Evolutionary conservation across 2,329 filamentous ascomycete genomes (phyloP), one percentile per base, ranked within the genome.

Genomic region (Ophiostoma montium): DNA sequence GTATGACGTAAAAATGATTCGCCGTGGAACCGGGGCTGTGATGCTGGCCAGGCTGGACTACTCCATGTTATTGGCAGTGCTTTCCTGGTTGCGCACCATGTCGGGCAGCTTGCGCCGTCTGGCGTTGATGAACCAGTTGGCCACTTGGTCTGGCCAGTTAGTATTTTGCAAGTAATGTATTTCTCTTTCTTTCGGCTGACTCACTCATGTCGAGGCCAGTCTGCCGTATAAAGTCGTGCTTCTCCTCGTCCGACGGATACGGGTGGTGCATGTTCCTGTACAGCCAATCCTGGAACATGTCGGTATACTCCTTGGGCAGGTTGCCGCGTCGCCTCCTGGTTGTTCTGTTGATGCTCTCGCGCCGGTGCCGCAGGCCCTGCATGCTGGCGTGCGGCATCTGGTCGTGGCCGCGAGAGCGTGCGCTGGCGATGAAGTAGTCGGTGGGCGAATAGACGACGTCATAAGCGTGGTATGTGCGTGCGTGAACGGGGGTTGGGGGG

Each of bases 171-270:
- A 35, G 41, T 15, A 30, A 35, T 12, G 52, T 52, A 49, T 49
- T 16, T 33, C 46, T n/a, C n/a, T n/a, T n/a, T n/a, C n/a, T n/a
- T n/a, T n/a, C n/a, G n/a, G n/a, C n/a, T n/a, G n/a, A 51, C 79
- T 69, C 71, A 78, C 83, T 89, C 68, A 94, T 82, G 49, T 85
- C 82, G 27, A 95, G 69, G 1, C 80, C 80, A 1, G 87, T 94
- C 59, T 79, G 71, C 43, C 75, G 74, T 72, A 88, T 86, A 44
- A 94, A 71, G 52, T 84, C 77, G 60, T 89, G 78, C 65, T 94
- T 94, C 66, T 94, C 84, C 54, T 94, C 86, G 63, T 94, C 86
- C 5, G 80, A 88, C 1, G 87, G 87, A 61, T 94, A 94, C 0
- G 87, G 86, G 59, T 92, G 86, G 52, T 80, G 71, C 8, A 88